phyloP scores from a whole-genome alignment of 2,329 filamentous ascomycete species.

The Xylaria multiplex region DNA sequence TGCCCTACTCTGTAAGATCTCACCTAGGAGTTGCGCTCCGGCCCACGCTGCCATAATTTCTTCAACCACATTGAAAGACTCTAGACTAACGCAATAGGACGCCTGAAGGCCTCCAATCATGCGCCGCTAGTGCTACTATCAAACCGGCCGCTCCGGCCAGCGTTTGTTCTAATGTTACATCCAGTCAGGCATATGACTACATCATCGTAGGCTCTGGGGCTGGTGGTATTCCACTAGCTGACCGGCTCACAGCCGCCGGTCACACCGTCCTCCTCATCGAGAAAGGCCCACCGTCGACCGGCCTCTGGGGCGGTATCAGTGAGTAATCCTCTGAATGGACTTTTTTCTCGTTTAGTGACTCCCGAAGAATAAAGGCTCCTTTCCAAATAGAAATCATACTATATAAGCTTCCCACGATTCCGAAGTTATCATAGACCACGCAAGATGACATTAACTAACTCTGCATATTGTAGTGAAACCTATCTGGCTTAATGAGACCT shows the following conservation, averaged over 20 bases:
- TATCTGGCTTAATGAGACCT: constrained; percentile 63
- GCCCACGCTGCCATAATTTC: not conserved
- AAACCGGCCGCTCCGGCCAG: constrained; percentile 37
- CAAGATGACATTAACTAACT: not conserved
- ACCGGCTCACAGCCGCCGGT: constrained; percentile 70
- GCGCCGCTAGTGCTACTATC: constrained; percentile 39
- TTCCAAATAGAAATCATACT: too few relatives aligned
- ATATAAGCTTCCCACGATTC: too few relatives aligned
- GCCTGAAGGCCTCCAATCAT: constrained; percentile 37
- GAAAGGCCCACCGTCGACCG: constrained; percentile 69
- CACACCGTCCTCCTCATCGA: constrained; percentile 72
- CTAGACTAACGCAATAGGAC: constrained; percentile 28
- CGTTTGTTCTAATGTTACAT: constrained; percentile 41
- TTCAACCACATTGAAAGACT: not conserved
- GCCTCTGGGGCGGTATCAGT: constrained; percentile 67
- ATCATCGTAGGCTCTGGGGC: constrained; percentile 70
- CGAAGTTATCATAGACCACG: too few relatives aligned
- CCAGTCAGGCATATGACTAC: constrained; percentile 62
- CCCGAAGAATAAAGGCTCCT: too few relatives aligned
- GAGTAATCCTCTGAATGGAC: not conserved
- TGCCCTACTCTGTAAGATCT: constrained; percentile 33
- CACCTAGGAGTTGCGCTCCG: not conserved
- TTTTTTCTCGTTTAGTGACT: too few relatives aligned
- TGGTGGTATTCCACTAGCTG: constrained; percentile 68
- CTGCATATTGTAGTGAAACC: constrained; percentile 58